phyloP scores from a whole-genome alignment of 345 rosid species.

The Lepidium aucheri region DNA sequence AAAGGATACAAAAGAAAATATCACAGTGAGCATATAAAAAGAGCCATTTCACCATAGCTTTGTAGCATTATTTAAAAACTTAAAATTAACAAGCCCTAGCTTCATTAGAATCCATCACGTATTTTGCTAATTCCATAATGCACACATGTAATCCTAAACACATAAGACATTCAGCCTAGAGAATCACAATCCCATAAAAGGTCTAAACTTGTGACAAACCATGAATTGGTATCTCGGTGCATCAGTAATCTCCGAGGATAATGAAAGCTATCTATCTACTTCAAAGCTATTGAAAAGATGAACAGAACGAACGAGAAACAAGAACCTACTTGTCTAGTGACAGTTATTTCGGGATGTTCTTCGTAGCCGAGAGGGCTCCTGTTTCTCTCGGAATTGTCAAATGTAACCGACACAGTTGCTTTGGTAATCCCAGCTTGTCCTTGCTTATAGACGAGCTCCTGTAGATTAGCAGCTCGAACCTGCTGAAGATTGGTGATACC shows the following conservation, averaged over 20 bases:
- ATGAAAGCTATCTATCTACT: not conserved
- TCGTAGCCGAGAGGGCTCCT: conserved; percentile 91
- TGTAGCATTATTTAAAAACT: not conserved
- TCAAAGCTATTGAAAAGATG: not conserved
- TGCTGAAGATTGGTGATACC: conserved; percentile 99
- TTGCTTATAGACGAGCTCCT: conserved; percentile 98
- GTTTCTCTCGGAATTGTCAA: conserved; percentile 72
- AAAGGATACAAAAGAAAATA: not conserved
- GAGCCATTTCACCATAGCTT: not conserved
- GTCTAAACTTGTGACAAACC: not conserved
- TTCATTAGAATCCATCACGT: not conserved
- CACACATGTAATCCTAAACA: not conserved
- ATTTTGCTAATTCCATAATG: not conserved
- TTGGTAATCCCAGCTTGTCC: conserved; percentile 99
- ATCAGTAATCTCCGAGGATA: not conserved
- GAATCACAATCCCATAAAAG: not conserved
- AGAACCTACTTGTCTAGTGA: conserved; percentile 70
- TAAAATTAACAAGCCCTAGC: not conserved
- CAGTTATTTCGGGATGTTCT: conserved; percentile 76
- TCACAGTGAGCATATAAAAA: not conserved
- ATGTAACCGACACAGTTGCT: conserved; percentile 83
- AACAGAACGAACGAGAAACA: not conserved
- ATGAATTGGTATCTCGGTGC: not conserved
- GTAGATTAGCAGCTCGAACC: conserved; percentile 93
- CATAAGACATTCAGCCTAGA: not conserved